Base-by-base conservation (phyloP, 495 filamentous ascomycete genomes). In the Physcia stellaris region DNA sequence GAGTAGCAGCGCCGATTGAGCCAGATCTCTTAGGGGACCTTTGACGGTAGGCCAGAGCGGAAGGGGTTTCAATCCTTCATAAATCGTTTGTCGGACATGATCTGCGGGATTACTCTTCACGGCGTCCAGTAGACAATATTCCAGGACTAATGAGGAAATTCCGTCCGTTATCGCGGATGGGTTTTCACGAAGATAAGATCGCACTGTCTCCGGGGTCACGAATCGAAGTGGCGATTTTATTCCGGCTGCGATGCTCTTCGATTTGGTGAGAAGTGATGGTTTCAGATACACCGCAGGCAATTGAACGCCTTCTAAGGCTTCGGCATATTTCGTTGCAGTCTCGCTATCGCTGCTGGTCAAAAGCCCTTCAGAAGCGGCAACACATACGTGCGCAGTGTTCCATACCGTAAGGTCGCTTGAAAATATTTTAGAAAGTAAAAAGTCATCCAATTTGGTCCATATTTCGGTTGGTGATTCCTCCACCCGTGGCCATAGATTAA, bases 91-190 rank as follows among this genome's bases (percentile, higher is more conserved):
- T 13, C 26, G 23, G 1, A 4, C 2, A 1, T 15, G 12, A 4
- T 11, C 21, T 24, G n/a, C 19, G 7, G 22, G 7, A 5, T 4
- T 4, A n/a, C 22, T 33, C 2, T 34, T 20, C 2, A 45, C 23
- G 1, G 34, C 33, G 19, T 49, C 47, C 5, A 49, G 42, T 1
- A 46, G 20, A 35, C 38, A 45, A 29, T 35, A 42, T 29, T 49
- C 42, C 10, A 49, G 20, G 2, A 49, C 7, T 4, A 18, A 1
- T 6, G 38, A 5, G n/a, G 21, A 19, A 28, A 16, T 10, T 2
- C 31, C 16, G 3, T 6, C 2, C 12, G 39, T 3, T 36, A 16
- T 18, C 3, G 15, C 15, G 11, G 13, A 13, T 2, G 11, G 12
- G 4, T n/a, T 22, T 26, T 33, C 21, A 9, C 32, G 36, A 27